Evolutionary conservation across 805 yeast genomes (phyloP).

Genomic region (Candida sphagnicola): DNA sequence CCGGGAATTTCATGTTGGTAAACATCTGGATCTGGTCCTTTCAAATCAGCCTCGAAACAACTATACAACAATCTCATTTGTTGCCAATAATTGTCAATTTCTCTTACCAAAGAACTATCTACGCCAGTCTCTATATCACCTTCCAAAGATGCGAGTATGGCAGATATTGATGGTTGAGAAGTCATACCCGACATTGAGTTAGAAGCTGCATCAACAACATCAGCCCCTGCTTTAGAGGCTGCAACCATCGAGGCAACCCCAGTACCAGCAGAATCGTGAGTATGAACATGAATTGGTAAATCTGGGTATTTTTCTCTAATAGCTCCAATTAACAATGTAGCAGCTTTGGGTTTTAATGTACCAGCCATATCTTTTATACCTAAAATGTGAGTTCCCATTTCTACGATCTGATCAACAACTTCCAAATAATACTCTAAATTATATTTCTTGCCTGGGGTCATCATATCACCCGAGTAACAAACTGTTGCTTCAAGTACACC

Average conservation of each 20-base stretch:
- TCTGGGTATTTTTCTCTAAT: conserved; percentile 86
- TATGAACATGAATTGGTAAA: conserved; percentile 96
- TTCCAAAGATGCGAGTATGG: conserved; percentile 87
- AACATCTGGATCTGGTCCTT: conserved; percentile 99
- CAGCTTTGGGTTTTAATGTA: conserved; percentile 94
- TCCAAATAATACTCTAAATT: conserved; percentile 84
- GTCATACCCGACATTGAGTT: conserved; percentile 98
- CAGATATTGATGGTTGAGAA: conserved; percentile 95
- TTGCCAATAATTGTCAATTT: conserved; percentile 94
- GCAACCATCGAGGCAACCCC: conserved; percentile 97
- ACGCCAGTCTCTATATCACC: conserved; percentile 79
- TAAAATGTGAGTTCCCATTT: conserved; percentile 92
- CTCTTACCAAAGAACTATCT: conserved; percentile 63
- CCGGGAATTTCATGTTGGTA: conserved; percentile 99
- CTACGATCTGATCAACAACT: conserved; percentile 78
- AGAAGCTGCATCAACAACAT: conserved; percentile 95
- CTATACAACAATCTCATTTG: conserved; percentile 96
- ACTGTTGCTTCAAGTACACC: conserved; percentile 99
- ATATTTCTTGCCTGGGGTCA: conserved; percentile 92
- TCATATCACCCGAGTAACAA: conserved; percentile 99
- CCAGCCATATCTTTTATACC: conserved; percentile 99
- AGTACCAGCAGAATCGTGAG: conserved; percentile 99
- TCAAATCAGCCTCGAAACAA: conserved; percentile 96
- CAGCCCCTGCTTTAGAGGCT: conserved; percentile 94
- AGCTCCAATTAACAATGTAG: conserved; percentile 70